A percentile compares a stretch with the other conserved stretches of the same genome.
Evolutionary conservation across 2,329 filamentous ascomycete species (phyloP).

Genomic region (Ceratocystis albifundus): DNA sequence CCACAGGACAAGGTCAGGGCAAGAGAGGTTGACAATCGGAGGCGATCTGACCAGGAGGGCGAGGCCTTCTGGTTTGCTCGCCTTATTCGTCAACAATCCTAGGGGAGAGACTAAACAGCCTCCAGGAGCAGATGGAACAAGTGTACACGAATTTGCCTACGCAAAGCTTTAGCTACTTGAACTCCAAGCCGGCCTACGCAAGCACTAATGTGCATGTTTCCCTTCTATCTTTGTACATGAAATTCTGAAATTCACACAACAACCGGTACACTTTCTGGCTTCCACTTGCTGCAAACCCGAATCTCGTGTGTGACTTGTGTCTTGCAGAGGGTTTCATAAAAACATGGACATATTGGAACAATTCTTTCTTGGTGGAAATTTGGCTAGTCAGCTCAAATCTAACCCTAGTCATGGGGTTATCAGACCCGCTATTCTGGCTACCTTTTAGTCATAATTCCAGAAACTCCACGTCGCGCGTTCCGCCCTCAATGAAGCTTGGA

Average conservation of each 20-base stretch:
- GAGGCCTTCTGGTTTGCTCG: background rate
- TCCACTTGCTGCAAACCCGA: no score
- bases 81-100: background rate
- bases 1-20: background rate
- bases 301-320: no score
- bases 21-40: background rate
- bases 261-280: no score
- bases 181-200: background rate
- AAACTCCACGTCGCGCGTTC: constrained; percentile 20
- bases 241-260: no score
- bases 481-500: background rate
- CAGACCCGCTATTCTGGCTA: background rate
- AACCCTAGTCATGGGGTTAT: background rate
- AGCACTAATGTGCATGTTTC: background rate
- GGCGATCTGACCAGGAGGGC: background rate
- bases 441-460: constrained; percentile 1
- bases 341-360: no score
- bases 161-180: background rate
- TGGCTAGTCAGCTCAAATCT: no score
- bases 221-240: no score
- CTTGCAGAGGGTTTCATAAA: no score
- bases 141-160: background rate
- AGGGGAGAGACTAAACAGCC: background rate
- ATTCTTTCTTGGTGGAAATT: no score
- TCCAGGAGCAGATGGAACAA: background rate